Percentiles rank a stretch among this genome's conserved stretches.
Evolutionary conservation across 208 protist species (phyloP).

Genomic region (Wallacemonas sp.): DNA sequence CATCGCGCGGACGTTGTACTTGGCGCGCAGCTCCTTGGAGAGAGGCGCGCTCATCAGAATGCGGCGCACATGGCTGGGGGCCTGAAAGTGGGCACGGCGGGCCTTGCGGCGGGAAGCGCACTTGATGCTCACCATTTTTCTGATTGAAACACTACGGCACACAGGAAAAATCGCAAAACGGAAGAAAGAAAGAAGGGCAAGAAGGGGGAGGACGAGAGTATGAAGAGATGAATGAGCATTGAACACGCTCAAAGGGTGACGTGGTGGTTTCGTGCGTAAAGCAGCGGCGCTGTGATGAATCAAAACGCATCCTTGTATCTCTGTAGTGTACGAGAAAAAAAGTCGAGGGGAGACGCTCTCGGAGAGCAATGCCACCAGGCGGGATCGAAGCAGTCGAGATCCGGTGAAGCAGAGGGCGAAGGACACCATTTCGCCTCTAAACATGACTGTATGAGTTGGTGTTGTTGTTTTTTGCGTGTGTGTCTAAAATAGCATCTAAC

Average conservation of each 20-base stretch:
- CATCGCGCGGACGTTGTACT: slow-evolving; percentile 98
- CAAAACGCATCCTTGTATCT: too few species aligned
- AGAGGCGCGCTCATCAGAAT: slow-evolving; percentile 98
- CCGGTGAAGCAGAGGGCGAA: too few species aligned
- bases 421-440: too few species aligned
- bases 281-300: too few species aligned
- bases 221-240: slow-evolving; percentile 8
- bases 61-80: slow-evolving; percentile 95
- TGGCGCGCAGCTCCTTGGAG: slow-evolving; percentile 98
- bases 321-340: too few species aligned
- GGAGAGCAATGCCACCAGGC: too few species aligned
- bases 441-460: too few species aligned
- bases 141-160: slow-evolving; percentile 14
- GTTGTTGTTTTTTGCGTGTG: background rate
- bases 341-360: too few species aligned
- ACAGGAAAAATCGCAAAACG: slow-evolving; percentile 21
- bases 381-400: too few species aligned
- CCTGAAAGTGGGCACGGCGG: slow-evolving; percentile 99
- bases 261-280: too few species aligned
- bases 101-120: slow-evolving; percentile 95
- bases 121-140: slow-evolving; percentile 84
- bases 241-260: too few species aligned
- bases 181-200: background rate
- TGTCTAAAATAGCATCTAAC: slow-evolving; percentile 11
- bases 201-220: background rate